Evolutionary conservation across 2,329 filamentous ascomycete genomes (phyloP).

Genomic region (Penicillium crustosum): DNA sequence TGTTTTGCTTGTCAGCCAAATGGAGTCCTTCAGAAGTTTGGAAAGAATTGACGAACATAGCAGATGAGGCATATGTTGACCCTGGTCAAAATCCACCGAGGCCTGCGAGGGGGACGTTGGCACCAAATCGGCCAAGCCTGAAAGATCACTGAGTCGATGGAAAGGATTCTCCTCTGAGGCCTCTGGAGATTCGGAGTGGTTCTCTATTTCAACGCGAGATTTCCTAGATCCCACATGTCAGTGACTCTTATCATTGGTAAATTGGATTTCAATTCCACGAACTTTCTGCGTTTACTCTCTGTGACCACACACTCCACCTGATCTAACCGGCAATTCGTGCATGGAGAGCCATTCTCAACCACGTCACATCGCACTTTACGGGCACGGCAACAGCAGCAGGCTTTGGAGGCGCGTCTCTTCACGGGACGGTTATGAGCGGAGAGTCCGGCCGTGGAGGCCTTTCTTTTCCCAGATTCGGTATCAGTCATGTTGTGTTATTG

Average conservation of each 20-base stretch:
- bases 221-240: conserved; percentile 32
- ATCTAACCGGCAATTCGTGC: conserved; percentile 73
- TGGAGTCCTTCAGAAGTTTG: background rate
- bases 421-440: conserved; percentile 57
- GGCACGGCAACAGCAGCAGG: conserved; percentile 82
- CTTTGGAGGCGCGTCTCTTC: conserved; percentile 86
- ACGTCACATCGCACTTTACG: conserved; percentile 94
- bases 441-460: conserved; percentile 57
- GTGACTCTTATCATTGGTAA: conserved; percentile 12
- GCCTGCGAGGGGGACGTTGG: conserved; percentile 47
- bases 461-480: conserved; percentile 52
- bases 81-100: conserved; percentile 49
- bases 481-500: conserved; percentile 29
- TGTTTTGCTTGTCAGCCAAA: background rate
- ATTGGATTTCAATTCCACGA: conserved; percentile 24
- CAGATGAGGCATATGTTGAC: conserved; percentile 63
- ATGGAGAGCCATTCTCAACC: conserved; percentile 78
- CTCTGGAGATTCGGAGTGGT: conserved; percentile 39
- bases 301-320: conserved; percentile 60
- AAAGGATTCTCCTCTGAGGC: conserved; percentile 36
- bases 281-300: conserved; percentile 74
- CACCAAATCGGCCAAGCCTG: conserved; percentile 33
- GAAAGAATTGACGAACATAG: conserved; percentile 53
- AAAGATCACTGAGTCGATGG: conserved; percentile 31
- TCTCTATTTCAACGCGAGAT: conserved; percentile 42